Conservation (phyloP, 1,139 yeast species). For the Yarrowia galli region DNA sequence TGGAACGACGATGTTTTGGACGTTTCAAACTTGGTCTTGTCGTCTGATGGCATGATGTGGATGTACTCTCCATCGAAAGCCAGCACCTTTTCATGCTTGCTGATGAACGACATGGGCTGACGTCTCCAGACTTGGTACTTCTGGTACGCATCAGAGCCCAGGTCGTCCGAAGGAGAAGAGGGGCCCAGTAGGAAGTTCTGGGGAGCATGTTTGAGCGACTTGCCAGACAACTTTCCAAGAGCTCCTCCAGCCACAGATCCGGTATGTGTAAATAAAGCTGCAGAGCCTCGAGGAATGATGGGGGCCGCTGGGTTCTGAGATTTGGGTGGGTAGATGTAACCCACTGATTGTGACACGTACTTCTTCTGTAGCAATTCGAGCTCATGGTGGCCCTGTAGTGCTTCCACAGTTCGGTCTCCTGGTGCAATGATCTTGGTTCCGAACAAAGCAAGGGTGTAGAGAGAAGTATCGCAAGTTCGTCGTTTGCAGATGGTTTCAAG, state of each 20-base stretch:
- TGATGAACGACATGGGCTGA: constrained; percentile 81
- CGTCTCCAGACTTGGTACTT: constrained; percentile 86
- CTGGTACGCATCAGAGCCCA: constrained; percentile 50
- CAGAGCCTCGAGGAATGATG: constrained; percentile 27
- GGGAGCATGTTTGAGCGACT: constrained; percentile 19
- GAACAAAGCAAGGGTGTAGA: constrained; percentile 13
- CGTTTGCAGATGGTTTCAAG: constrained; percentile 21
- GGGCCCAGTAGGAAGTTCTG: constrained; percentile 31
- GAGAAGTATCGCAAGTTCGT: constrained; percentile 9
- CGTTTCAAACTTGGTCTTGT: constrained; percentile 69
- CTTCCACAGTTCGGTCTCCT: constrained; percentile 34
- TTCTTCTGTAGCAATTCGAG: constrained; percentile 29
- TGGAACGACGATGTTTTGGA: constrained; percentile 89
- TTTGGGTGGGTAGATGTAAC: constrained; percentile 24
- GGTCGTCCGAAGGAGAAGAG: constrained; percentile 26
- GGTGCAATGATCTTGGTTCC: constrained; percentile 33
- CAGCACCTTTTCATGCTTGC: constrained; percentile 80
- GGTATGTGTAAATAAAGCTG: constrained; percentile 13
- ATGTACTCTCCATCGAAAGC: constrained; percentile 94
- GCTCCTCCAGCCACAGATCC: constrained; percentile 33
- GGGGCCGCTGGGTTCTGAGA: constrained; percentile 33
- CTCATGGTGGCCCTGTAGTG: constrained; percentile 30
- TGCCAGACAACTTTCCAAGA: constrained; percentile 29
- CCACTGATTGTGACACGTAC: constrained; percentile 23
- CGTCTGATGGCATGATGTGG: constrained; percentile 84